phyloP scores from a whole-genome alignment of 306 rosid species.

The Nissolia schottii region DNA sequence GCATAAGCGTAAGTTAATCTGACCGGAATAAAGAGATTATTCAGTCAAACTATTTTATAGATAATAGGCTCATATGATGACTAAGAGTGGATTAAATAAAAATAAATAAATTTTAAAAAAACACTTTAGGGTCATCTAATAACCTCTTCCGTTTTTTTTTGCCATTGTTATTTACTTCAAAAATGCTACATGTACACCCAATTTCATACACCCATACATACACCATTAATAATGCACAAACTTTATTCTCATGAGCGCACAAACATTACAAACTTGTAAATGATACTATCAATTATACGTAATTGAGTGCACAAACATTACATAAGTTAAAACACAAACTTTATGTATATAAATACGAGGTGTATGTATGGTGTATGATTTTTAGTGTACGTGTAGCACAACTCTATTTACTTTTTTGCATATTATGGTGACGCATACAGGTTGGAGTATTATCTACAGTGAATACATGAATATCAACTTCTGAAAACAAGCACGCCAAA shows the following conservation, averaged over 20 bases:
- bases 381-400: too few relatives aligned
- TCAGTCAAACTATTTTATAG: not conserved
- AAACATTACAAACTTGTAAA: too few relatives aligned
- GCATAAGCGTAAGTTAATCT: not conserved
- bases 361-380: too few relatives aligned
- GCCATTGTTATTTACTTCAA: too few relatives aligned
- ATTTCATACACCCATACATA: too few relatives aligned
- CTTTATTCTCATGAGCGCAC: too few relatives aligned
- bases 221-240: too few relatives aligned
- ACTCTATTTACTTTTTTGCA: not conserved
- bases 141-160: not conserved
- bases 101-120: not conserved
- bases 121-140: not conserved
- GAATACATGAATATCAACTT: not conserved
- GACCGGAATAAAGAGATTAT: not conserved
- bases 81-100: not conserved
- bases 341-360: too few relatives aligned
- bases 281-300: too few relatives aligned
- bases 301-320: too few relatives aligned
- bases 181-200: too few relatives aligned
- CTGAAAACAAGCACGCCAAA: conserved; percentile 14
- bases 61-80: not conserved
- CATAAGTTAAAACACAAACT: too few relatives aligned
- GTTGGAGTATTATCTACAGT: conserved; percentile 9
- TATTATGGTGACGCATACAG: not conserved